These are phyloP conservation scores for Didymellaceae sp. DNA, from an alignment of 2,329 filamentous ascomycete species.

Conservation along the genomic window DNA sequence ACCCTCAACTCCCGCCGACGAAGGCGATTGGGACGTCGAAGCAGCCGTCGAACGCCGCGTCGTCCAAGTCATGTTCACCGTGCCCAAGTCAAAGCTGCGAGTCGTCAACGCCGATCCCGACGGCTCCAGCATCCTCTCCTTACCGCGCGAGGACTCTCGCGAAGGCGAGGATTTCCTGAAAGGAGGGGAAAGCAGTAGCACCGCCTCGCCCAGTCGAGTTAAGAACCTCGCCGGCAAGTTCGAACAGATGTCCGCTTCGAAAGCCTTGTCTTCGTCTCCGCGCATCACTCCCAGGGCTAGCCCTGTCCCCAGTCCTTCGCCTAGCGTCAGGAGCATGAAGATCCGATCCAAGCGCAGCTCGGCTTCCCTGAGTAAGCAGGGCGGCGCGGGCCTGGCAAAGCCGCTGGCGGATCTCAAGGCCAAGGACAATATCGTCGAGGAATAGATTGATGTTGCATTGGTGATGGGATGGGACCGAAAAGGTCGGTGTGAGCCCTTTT, in stretches of 20 bases:
- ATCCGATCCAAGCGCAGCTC: constrained; percentile 28
- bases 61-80: constrained; percentile 81
- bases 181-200: not conserved
- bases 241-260: constrained; percentile 29
- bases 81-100: constrained; percentile 81
- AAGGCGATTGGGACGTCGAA: constrained; percentile 60
- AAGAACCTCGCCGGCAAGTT: constrained; percentile 41
- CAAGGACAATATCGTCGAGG: constrained; percentile 5
- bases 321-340: constrained; percentile 26
- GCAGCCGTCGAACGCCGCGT: constrained; percentile 54
- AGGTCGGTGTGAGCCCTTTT: too few species aligned
- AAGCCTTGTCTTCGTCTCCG: not conserved
- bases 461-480: too few species aligned
- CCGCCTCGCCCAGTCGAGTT: constrained; percentile 33
- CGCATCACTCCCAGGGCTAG: constrained; percentile 12
- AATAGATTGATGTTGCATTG: not conserved
- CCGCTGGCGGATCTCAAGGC: constrained; percentile 8
- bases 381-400: constrained; percentile 1
- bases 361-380: constrained; percentile 18
- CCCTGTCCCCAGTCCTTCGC: constrained; percentile 13
- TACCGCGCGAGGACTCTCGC: constrained; percentile 27
- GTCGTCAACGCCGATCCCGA: constrained; percentile 74
- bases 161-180: constrained; percentile 16
- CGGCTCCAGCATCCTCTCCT: constrained; percentile 34
- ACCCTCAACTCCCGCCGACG: constrained; percentile 43